Evolutionary conservation across 2,329 filamentous ascomycete species (phyloP), one percentile per base, ranked within the genome.

Genomic region (Juglanconis sp.): DNA sequence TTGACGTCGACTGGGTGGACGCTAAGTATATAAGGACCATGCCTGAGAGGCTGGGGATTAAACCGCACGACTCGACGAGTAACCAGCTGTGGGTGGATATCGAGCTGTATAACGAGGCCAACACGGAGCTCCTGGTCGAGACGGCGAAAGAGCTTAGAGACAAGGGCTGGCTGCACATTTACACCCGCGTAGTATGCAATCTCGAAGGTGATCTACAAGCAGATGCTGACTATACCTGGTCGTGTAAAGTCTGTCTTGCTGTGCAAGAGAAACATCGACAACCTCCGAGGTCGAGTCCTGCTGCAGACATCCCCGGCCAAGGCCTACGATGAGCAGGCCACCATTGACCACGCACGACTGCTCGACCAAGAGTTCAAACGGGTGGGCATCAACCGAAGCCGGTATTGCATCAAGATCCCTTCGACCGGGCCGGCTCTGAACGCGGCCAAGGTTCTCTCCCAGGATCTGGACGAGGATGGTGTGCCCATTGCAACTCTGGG

Each of bases 1-100:
- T 81, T 56, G 79, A 81, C 61, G 76, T 81, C 34, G 79, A 81
- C 65, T 80, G 76, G 72, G 81, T 81, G 78, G 79, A 79, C 60
- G 75, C 77, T 0, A 74, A 78, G 13, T 79, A 76, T 65, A 76
- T 79, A 62, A 74, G 75, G 59, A 68, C 66, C 30, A 76, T 79
- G 67, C 30, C 47, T 3, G 44, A 47, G 44, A 47, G 17, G n/a
- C 17, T 47, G 17, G 72, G 73, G 7, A 74, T 80, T 62, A 72
- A 71, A 4, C 75, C 76, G 32, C 74, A 80, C 60, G 78, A 81
- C 63, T 76, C 79, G 69, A 81, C 79, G 4, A 79, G 77, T 68
- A 82, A 82, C 66, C 79, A 81, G 65, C 71, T 77, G 3, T 77
- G 73, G 71, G 78, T 80, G 32, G 77, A 81, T 55, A 73, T 75